Conservation (phyloP, 2,329 filamentous ascomycete genomes). For the Talaromyces sp. region DNA sequence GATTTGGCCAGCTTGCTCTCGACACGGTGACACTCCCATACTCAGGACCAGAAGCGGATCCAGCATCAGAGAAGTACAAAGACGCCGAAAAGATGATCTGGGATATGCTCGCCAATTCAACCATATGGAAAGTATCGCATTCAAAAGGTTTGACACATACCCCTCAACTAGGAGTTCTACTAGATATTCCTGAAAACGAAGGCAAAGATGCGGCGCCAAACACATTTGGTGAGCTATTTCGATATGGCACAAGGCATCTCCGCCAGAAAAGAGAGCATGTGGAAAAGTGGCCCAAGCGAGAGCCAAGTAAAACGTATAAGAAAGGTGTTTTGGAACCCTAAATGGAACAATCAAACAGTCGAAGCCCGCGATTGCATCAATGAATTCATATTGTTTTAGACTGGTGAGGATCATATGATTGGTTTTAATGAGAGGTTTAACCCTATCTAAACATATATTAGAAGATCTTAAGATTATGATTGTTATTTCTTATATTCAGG, state of each 20-base stretch:
- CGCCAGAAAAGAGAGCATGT: slow-evolving; percentile 26
- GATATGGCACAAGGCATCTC: slow-evolving; percentile 30
- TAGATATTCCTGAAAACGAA: slow-evolving; percentile 27
- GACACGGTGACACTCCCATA: background rate
- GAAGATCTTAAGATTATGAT: no score
- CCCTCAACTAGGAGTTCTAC: slow-evolving; percentile 21
- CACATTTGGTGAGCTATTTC: slow-evolving; percentile 31
- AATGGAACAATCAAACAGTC: no score
- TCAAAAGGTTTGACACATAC: slow-evolving; percentile 22
- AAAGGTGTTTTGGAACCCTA: slow-evolving; percentile 4
- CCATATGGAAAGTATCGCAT: slow-evolving; percentile 33
- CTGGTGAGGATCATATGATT: no score
- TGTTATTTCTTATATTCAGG: no score
- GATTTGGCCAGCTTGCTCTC: slow-evolving; percentile 2
- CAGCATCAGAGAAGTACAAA: slow-evolving; percentile 15
- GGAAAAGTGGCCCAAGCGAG: background rate
- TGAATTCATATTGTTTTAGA: no score
- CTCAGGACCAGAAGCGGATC: slow-evolving; percentile 12
- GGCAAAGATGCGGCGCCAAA: slow-evolving; percentile 24
- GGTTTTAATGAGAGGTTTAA: no score
- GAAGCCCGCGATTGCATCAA: no score
- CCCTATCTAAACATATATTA: no score
- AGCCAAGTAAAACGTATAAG: slow-evolving; percentile 3
- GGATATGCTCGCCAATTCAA: slow-evolving; percentile 24
- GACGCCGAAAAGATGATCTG: slow-evolving; percentile 21